Base-by-base conservation (phyloP, 148 eudicot species). In the Silene uniflora region DNA sequence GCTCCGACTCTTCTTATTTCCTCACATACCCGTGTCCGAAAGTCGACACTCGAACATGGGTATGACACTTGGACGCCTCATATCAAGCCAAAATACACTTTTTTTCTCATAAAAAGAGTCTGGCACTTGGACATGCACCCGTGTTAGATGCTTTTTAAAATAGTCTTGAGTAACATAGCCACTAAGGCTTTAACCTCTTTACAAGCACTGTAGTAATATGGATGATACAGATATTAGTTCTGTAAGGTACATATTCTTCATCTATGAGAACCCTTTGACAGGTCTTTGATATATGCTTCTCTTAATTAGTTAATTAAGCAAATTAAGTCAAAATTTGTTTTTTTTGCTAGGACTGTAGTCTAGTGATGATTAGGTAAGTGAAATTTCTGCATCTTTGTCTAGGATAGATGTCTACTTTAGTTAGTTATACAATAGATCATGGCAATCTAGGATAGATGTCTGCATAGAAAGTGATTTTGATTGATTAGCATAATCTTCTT, bases 401-500 rank as follows among this genome's bases (percentile, higher is more conserved):
- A 68, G 63, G 78, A 74, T 81, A 74, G 79, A 71, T 71, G 79
- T 82, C 78, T 74, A 32, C 76, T 75, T 82, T 78, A 70, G 23
- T 66, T 63, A 82, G 55, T 56, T 70, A 81, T 69, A 54, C 71
- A 56, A 29, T 27, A 75, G 78, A 82, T 82, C 71, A 25, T 74
- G 75, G 46, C 67, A 78, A 70, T 74, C 81, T 62, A 69, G n/a
- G n/a, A 74, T 75, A 65, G n/a, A 81, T 77, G 76, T 75, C 81
- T 78, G 46, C 62, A 67, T 73, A 77, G 81, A 81, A n/a, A 81
- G 84, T 61, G 84, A 82, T 78, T 78, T 78, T 78, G 78, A 58
- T 78, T 22, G 69, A 27, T 64, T 69, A 77, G 47, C 74, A 73
- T 73, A 67, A 78, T 54, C 73, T 55, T 21, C 59, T 39, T 56